Base-by-base conservation (phyloP, 306 rosid genomes). In the Dryas drummondii region DNA sequence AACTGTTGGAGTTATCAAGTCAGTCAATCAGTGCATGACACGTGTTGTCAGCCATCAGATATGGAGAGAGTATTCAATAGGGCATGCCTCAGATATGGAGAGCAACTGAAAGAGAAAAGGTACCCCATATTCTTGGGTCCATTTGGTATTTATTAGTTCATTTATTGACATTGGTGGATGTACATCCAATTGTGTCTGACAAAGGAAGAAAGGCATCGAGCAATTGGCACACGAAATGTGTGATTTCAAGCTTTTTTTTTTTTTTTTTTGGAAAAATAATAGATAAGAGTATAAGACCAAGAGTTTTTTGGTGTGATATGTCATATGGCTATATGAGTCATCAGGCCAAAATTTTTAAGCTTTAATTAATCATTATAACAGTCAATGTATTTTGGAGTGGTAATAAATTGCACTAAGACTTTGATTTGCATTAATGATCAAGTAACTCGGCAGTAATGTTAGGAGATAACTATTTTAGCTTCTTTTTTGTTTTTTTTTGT, bases 31-130 rank as follows among this genome's bases (percentile, higher is more conserved):
- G 0, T 8, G 1, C 0, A 7, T 15, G 54, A 71, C 56, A 65
- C 82, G 77, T 71, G 16, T 27, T n/a, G 15, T 8, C 2, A 48
- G 10, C 57, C 68, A 46, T 72, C 19, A 19, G 15, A 58, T 17
- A 13, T 17, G 1, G 1, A 22, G 22, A 22, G 22, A 22, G 22
- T 22, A 0, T 22, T 22, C 22, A 22, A 22, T 22, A 22, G 22
- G 22, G 0, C 22, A 22, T 22, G 22, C 0, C 22, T 72, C 19
- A 19, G 9, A 58, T 17, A 13, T 17, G 1, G 75, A 11, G 62
- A 32, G 64, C 75, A 17, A 55, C 66, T 71, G 44, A 56, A 56
- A 22, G 15, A 13, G 45, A 4, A 54, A 71, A 42, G 27, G 17
- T 13, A 11, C 66, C 37, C 44, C 46, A 1, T 14, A 7, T 11